These are phyloP conservation scores for Pleurotus platypus DNA, from an alignment of 768 basidiomycete species.

Conservation along the genomic window DNA sequence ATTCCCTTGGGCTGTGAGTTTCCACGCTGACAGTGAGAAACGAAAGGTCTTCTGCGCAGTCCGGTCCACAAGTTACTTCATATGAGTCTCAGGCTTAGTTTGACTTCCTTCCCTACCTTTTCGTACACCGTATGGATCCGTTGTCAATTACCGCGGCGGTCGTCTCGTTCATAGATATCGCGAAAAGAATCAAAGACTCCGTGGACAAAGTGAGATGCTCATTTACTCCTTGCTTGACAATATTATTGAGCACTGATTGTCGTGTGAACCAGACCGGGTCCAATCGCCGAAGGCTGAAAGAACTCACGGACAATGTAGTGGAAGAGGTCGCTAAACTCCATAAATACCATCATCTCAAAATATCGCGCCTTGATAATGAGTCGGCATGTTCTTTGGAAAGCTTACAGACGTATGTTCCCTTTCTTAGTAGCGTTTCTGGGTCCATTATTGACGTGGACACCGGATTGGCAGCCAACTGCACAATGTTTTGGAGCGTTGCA, in stretches of 20 bases:
- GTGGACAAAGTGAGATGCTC: not conserved
- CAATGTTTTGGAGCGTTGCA: not conserved
- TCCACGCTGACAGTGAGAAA: no score
- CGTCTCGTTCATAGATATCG: not conserved
- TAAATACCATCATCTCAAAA: not conserved
- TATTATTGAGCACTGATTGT: not conserved
- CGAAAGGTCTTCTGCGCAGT: no score
- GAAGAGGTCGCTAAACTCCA: not conserved
- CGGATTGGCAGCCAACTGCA: not conserved
- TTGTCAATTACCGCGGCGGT: not conserved
- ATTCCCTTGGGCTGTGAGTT: no score
- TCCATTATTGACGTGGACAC: no score
- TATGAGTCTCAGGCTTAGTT: no score
- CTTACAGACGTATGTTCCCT: not conserved
- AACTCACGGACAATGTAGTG: not conserved
- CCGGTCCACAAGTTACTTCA: no score
- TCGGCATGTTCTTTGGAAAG: not conserved
- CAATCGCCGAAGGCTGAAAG: not conserved
- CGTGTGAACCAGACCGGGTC: not conserved
- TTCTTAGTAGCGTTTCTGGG: no score
- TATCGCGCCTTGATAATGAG: not conserved
- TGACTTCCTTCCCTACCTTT: no score
- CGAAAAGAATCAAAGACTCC: not conserved
- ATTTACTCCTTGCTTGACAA: not conserved
- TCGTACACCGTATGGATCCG: not conserved